A percentile compares a stretch with the other conserved stretches of the same genome.
Conservation (phyloP, 805 yeast species). For the Blastobotrys parvus region DNA sequence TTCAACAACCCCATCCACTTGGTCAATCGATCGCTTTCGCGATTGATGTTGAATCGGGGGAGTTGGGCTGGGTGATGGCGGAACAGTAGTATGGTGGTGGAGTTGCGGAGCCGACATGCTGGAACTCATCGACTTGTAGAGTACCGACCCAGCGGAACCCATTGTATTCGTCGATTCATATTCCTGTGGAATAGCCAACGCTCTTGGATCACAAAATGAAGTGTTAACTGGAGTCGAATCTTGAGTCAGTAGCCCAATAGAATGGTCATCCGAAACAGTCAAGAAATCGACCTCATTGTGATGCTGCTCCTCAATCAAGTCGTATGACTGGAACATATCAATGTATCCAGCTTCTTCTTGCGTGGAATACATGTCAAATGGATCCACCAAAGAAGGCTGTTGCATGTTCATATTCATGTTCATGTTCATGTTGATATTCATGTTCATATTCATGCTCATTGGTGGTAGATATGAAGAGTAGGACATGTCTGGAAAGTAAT, state of each 20-base stretch:
- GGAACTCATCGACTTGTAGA: not conserved
- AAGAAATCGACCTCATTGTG: no score
- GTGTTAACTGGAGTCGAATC: no score
- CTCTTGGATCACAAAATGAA: constrained; percentile 6
- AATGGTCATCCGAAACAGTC: no score
- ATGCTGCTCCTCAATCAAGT: no score
- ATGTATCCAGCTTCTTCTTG: not conserved
- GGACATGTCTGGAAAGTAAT: no score
- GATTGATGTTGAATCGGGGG: not conserved
- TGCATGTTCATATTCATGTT: no score
- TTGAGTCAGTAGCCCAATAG: no score
- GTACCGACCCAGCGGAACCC: not conserved
- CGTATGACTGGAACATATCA: no score
- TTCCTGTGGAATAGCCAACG: constrained; percentile 2
- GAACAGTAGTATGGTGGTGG: not conserved
- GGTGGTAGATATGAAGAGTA: not conserved
- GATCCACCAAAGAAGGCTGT: no score
- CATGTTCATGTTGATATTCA: no score
- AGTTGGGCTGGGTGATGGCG: constrained; percentile 1
- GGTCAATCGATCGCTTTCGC: not conserved
- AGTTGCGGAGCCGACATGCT: not conserved
- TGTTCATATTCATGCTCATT: no score
- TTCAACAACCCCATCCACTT: no score
- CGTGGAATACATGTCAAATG: not conserved
- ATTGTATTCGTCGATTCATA: not conserved